Percentiles rank a stretch among this genome's conserved stretches.
These are phyloP conservation scores for Erigeron canadensis DNA, from an alignment of 129 eudicot genomes.

Conservation along the genomic window DNA sequence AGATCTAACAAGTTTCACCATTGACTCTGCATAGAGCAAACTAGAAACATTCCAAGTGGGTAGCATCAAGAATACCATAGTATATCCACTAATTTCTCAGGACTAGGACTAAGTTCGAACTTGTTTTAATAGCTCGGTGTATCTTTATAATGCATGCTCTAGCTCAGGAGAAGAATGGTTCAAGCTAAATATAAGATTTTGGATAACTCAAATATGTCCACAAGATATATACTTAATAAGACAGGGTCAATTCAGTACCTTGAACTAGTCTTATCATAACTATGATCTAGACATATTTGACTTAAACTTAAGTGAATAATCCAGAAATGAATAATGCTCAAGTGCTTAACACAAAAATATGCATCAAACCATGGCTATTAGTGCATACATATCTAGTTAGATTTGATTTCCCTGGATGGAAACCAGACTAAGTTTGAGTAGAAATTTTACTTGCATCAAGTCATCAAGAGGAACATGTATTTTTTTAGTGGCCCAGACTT, in stretches of 20 bases:
- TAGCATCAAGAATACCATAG: neutral
- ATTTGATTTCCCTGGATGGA: neutral
- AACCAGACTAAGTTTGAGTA: neutral
- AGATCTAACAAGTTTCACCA: too few species aligned
- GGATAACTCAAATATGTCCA: too few species aligned
- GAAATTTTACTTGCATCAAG: neutral
- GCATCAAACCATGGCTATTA: neutral
- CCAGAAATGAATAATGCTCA: too few species aligned
- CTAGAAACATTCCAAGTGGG: neutral
- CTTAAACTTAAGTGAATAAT: too few species aligned
- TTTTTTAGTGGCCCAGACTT: too few species aligned
- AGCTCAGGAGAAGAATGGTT: neutral
- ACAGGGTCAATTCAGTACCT: neutral
- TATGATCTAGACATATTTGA: too few species aligned
- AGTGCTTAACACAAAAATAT: neutral
- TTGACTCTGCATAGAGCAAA: neutral
- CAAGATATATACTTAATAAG: too few species aligned
- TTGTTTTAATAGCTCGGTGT: neutral
- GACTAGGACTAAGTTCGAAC: neutral
- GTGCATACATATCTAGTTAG: neutral
- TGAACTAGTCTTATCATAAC: neutral
- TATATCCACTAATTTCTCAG: neutral
- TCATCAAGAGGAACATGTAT: neutral
- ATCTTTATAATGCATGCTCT: neutral
- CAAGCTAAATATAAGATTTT: too few species aligned